Evolutionary conservation across 169 alveolate genomes (phyloP), one percentile per base, ranked within the genome.

Genomic region (Eimeria praecox): DNA sequence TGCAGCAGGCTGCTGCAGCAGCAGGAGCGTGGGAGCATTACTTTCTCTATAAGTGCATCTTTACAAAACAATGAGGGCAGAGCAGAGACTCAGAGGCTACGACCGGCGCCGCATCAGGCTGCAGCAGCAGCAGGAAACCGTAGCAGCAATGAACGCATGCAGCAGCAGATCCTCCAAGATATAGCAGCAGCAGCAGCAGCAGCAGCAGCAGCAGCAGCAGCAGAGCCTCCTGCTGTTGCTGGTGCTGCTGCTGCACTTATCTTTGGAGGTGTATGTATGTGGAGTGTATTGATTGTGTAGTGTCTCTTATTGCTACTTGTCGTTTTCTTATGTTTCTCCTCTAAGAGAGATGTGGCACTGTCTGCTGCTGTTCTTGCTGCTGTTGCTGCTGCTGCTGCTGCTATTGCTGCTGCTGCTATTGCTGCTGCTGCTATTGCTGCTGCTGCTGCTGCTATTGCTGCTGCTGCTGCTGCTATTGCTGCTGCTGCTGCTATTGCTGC

Each of bases 361-460:
- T 14, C 66, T 56, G 66, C 66, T 56, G 66, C 66, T 56, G 66
- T 20, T 56, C 27, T 20, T 56, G 66, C 20, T 56, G 66, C 66
- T 56, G 66, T 20, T 56, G 66, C 66, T 56, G 66, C 66, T 56
- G 66, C 66, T 56, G 66, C 66, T 56, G 20, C 66, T 20, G 66
- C 66, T 56, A 12, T 56, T 56, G 66, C 66, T 56, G 66, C 66
- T 56, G 66, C 66, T 56, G 66, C 71, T 83, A 2, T 40, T 56
- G 46, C 35, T 44, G 66, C 66, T 56, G 66, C 66, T 86, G 46
- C 56, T 98, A 95, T 95, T 97, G 38, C 97, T 99, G 33, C 97
- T 98, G 64, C 97, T 98, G 92, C 97, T 99, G 99, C 16, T 98
- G 97, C 66, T 97, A 98, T 44, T 99, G 99, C n/a, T n/a, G n/a